phyloP scores from a whole-genome alignment of 768 basidiomycete species.

The Mrakia frigida region DNA sequence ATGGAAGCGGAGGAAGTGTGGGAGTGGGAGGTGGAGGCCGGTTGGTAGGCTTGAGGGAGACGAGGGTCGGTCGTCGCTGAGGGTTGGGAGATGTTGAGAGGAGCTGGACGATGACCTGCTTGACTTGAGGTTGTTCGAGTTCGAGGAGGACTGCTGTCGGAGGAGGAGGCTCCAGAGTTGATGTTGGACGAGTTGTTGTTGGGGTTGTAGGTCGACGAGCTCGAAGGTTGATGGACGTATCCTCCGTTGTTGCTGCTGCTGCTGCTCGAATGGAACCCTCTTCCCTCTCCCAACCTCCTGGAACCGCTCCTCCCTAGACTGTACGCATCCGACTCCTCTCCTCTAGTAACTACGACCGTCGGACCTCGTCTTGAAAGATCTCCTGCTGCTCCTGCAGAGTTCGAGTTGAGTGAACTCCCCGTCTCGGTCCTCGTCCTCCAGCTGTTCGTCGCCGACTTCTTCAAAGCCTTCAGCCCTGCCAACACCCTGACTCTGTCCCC shows the following conservation, averaged over 20 bases:
- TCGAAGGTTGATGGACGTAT: not conserved
- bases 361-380: not conserved
- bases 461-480: conserved; percentile 71
- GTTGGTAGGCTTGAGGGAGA: conserved; percentile 22
- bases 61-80: conserved; percentile 22
- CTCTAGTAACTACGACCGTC: conserved; percentile 14
- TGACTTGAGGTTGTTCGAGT: not conserved
- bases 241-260: not conserved
- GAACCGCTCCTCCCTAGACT: not conserved
- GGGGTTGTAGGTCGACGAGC: not conserved
- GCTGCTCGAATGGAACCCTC: not conserved
- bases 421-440: not conserved
- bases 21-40: not conserved
- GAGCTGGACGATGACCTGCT: conserved; percentile 24
- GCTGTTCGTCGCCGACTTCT: conserved; percentile 43
- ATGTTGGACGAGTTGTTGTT: not conserved
- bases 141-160: not conserved
- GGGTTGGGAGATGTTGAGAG: conserved; percentile 17
- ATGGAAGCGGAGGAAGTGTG: not conserved
- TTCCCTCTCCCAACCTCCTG: not conserved
- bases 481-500: conserved; percentile 86
- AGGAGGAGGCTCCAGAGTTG: not conserved
- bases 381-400: no score
- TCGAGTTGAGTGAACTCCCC: not conserved
- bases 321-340: not conserved